Evolutionary conservation across 2,329 filamentous ascomycete genomes (phyloP).

Genomic region (Cyphellophora attinorum): DNA sequence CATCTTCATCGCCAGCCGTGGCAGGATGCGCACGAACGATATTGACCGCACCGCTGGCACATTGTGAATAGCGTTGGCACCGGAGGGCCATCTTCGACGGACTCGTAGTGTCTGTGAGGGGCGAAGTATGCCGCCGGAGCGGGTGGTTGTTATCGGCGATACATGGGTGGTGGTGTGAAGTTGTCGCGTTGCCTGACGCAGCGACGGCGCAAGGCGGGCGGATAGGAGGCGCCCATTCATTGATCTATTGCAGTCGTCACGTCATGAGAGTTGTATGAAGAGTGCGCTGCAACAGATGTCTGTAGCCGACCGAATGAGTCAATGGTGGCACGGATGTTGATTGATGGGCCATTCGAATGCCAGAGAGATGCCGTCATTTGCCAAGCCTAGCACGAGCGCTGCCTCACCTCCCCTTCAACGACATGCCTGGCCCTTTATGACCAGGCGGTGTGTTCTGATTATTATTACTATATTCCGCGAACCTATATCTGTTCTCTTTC

Average conservation of each 20-base stretch:
- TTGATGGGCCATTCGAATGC: too few relatives aligned
- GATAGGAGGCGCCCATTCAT: constrained; percentile 71
- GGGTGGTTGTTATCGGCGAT: neutral
- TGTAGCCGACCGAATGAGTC: too few relatives aligned
- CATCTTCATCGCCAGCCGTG: constrained; percentile 85
- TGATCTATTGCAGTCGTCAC: neutral
- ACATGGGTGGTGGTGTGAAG: constrained; percentile 40
- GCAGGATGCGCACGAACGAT: constrained; percentile 61
- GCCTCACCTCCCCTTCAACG: too few relatives aligned
- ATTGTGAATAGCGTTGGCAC: constrained; percentile 75
- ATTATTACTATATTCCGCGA: too few relatives aligned
- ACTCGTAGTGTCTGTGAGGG: constrained; percentile 3
- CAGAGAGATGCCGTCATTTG: too few relatives aligned
- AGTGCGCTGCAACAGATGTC: too few relatives aligned
- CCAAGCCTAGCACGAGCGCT: too few relatives aligned
- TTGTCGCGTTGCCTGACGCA: constrained; percentile 55
- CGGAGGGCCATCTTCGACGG: constrained; percentile 61
- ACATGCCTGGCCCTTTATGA: too few relatives aligned
- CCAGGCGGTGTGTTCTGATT: too few relatives aligned
- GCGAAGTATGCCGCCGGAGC: constrained; percentile 13
- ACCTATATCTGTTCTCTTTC: too few relatives aligned
- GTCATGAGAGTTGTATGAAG: neutral
- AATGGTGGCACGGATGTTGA: too few relatives aligned
- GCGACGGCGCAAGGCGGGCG: constrained; percentile 58
- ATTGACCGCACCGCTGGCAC: constrained; percentile 53